Evolutionary conservation across 257 asterid species (phyloP), one percentile per base, ranked within the genome.

Genomic region (Rauvolfia tetraphylla): DNA sequence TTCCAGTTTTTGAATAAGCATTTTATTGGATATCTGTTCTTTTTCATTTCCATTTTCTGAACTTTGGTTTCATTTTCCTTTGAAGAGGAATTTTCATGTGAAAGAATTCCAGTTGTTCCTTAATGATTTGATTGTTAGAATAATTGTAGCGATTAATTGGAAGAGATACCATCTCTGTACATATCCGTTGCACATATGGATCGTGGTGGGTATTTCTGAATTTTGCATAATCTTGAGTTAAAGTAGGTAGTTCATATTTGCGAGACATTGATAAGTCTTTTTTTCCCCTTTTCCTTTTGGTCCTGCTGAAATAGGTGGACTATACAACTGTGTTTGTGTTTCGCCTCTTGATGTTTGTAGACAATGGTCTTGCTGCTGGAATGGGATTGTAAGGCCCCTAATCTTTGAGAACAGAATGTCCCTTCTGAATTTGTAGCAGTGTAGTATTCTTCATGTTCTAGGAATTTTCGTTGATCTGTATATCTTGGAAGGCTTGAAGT

Each of bases 271-370:
- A 25, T 53, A 59, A 34, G 5, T 27, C 36, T n/a, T 3, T 31
- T 27, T 44, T 51, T 11, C 12, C 36, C n/a, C 3, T 31, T 27
- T 44, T 51, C 11, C 12, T 68, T 73, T 46, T 46, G 51, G 29
- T 36, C 23, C 3, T 79, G 57, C 62, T 79, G 81, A 25, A 71
- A 46, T 83, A 95, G 99, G 99, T 90, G 77, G 98, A 95, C 83
- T 95, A 95, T 76, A 86, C 93, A 1, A 31, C 90, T 3, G 98
- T 95, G 81, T 95, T 92, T 75, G 79, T 92, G 70, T 91, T 95
- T 84, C 93, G 98, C 82, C 88, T 92, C 77, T 85, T 95, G 93
- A 95, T 95, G 98, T 95, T 95, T 79, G 88, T 91, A 68, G 98
- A 95, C 80, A 92, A 95, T 80, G 98, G 96, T 25, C 85, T 95